Conservation (phyloP, 164 flowering plant genomes). For the Aristolochia californica region DNA sequence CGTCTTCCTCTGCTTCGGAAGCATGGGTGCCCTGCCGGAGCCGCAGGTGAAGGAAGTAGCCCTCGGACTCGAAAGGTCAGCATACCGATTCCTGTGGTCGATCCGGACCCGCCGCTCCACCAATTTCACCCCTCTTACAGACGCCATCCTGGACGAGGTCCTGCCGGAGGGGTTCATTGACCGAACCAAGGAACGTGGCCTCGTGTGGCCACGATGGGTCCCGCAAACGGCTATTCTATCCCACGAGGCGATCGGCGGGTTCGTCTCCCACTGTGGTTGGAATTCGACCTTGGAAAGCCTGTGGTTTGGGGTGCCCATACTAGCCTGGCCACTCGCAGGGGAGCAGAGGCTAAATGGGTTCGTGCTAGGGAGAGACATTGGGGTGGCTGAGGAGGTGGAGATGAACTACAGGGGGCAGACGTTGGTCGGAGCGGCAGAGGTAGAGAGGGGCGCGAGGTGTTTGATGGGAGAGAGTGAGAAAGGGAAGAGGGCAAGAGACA, state of each 20-base stretch:
- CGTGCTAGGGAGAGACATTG: conserved; percentile 24
- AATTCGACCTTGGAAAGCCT: no score
- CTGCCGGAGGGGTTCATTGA: conserved; percentile 10
- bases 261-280: no score
- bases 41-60: no score
- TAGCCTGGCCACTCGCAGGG: conserved; percentile 41
- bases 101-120: no score
- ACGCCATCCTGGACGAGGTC: no score
- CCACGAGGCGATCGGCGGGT: no score
- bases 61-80: no score
- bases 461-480: conserved; percentile 8
- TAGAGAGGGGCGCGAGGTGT: conserved; percentile 19
- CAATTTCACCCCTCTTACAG: no score
- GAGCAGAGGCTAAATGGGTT: conserved; percentile 44
- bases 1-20: no score
- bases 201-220: conserved; percentile 10
- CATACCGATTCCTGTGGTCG: no score
- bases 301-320: no score
- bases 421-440: conserved; percentile 22
- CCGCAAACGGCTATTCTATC: conserved; percentile 8
- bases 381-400: conserved; percentile 23
- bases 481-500: conserved; percentile 8
- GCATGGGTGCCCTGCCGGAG: no score
- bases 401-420: conserved; percentile 8
- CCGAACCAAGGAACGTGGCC: conserved; percentile 6